Percentiles rank a stretch among this genome's conserved stretches.
phyloP scores from a whole-genome alignment of 2,329 filamentous ascomycete genomes.

The Fusarium clavum region DNA sequence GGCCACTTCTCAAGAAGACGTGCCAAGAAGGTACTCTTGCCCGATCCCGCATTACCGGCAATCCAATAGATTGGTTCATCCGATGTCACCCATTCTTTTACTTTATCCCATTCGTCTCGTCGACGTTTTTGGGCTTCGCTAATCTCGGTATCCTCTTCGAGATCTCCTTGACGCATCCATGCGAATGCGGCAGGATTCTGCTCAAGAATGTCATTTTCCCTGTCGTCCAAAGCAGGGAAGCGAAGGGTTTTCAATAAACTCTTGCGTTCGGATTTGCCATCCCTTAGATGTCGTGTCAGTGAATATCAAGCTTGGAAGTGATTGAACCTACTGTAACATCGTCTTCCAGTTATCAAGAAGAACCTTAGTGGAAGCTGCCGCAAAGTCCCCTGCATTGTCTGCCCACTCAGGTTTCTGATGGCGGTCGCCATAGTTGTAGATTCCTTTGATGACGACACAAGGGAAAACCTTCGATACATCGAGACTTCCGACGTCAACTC shows the following conservation, averaged over 20 bases:
- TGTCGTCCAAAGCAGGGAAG: background rate
- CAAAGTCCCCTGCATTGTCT: background rate
- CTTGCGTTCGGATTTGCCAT: background rate
- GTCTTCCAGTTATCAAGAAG: conserved; percentile 15
- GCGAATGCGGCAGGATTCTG: background rate
- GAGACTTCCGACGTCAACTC: conserved; percentile 31
- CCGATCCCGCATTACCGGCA: conserved; percentile 6
- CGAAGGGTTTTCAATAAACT: background rate
- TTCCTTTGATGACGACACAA: conserved; percentile 28
- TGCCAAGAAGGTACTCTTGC: conserved; percentile 5
- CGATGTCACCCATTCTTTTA: background rate
- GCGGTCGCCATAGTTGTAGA: conserved; percentile 32
- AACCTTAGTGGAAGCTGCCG: background rate
- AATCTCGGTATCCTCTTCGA: background rate
- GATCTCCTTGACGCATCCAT: background rate
- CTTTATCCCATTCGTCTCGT: background rate
- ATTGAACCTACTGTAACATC: background rate
- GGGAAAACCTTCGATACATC: conserved; percentile 25
- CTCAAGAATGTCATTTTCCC: background rate
- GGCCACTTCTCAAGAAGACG: background rate
- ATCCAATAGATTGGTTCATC: conserved; percentile 2
- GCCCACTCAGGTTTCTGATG: conserved; percentile 22
- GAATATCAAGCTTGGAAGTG: background rate
- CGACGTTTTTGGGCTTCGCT: background rate
- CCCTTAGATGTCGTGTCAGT: background rate